Evolutionary conservation across 139 green algal species (phyloP), one percentile per base, ranked within the genome.

Genomic region (Micractinium sp.): DNA sequence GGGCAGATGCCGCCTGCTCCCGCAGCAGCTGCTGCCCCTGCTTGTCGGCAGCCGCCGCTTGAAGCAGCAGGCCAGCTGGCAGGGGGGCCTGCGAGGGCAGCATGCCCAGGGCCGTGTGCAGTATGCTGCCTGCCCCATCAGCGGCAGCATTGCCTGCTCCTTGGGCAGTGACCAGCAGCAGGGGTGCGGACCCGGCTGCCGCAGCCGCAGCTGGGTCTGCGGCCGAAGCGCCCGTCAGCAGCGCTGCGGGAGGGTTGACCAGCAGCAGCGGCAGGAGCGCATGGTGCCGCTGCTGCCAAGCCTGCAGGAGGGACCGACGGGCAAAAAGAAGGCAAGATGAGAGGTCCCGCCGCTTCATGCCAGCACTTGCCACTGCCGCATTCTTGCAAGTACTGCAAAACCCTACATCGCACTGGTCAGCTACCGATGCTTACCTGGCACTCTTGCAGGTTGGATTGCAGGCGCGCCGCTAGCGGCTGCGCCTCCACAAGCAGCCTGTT

Each of bases 11-110:
- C 0, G 81, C 87, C 18, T 83, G 87, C 78, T 88, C 67, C 0
- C 27, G 38, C 73, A 94, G 47, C 77, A 94, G 89, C 73, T 77
- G 71, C 75, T 60, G 39, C 31, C 82, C 85, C 41, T 76, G 86
- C 67, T 78, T 29, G 36, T 84, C 74, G 29, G 86, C 35, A 0
- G 73, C 61, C 0, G 82, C 41, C 15, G 80, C 79, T 61, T 88
- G 82, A 36, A 88, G 66, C 67, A 85, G 86, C 85, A 93, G 47
- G 25, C 41, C 23, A 12, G 88, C 39, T 3, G 88, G 87, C 41
- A 91, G 20, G 1, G 88, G 88, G 20, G 78, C 82, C 15, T 82
- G 56, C 14, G 82, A 75, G 18, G 82, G 71, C 73, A 56, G 39
- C 78, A 89, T 76, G 31, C 82, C 82, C 77, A 91, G 63, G 3